Base-by-base conservation (phyloP, 495 filamentous ascomycete genomes). In the Lasiosphaeria hispida region DNA sequence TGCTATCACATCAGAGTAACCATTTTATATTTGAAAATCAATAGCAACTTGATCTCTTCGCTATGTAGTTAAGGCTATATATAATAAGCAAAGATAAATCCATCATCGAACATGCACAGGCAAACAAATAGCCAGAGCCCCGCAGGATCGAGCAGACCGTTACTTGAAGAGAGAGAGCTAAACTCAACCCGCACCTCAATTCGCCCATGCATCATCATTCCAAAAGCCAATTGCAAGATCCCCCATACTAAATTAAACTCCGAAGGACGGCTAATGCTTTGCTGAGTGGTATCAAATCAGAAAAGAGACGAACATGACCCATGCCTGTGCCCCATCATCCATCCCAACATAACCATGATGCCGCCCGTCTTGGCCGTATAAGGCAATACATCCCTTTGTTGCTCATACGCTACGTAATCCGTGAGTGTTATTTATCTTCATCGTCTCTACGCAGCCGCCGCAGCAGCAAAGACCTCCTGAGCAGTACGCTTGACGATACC, bases 401-500 rank as follows among this genome's bases (percentile, higher is more conserved):
- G 7, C n/a, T 44, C 15, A 1, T 15, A 34, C 42, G 38, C 10
- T 45, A 43, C 6, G 38, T 37, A 36, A n/a, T 14, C 5, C 9
- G 23, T 4, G 11, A 30, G n/a, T 13, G 2, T n/a, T n/a, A n/a
- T 34, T 7, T 11, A 37, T 23, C 33, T 33, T 6, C 14, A 35
- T 4, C 47, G 47, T 18, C 1, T 48, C 48, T 13, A 37, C 9
- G 51, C 37, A 38, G 48, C 40, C 30, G 52, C 40, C 18, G 67
- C 63, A 30, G 69, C 70, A 44, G 69, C 69, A 53, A 86, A 76
- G 44, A 85, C 80, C 64, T 89, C 86, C 64, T 88, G 77, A 4
- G 90, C 90, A 11, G 85, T 85, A 19, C 85, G 84, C 77, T 90
- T 94, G 49, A 97, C 83, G 63, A 99, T 97, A 66, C 94, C 94